A percentile compares a stretch with the other conserved stretches of the same genome.
Evolutionary conservation across 495 filamentous ascomycete genomes (phyloP).

Genomic region (Aspergillus biplanus): DNA sequence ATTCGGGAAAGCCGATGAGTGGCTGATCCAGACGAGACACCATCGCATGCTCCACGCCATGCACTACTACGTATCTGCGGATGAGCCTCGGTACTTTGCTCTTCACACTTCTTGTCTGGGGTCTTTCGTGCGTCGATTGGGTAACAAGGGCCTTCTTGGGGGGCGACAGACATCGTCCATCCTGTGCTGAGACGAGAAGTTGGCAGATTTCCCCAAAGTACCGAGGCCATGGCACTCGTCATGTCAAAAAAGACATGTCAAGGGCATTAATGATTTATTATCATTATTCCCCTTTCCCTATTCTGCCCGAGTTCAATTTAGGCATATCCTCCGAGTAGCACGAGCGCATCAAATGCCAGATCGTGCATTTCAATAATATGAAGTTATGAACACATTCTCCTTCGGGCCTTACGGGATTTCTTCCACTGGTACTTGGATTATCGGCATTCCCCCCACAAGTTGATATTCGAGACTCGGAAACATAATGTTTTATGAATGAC

Average conservation of each 20-base stretch:
- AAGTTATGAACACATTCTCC: too few relatives aligned
- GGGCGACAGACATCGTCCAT: too few relatives aligned
- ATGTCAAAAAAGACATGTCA: too few relatives aligned
- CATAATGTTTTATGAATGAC: neutral
- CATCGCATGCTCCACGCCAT: slow-evolving; percentile 19
- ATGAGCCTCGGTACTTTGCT: slow-evolving; percentile 33
- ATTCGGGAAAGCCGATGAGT: slow-evolving; percentile 13
- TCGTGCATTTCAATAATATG: neutral
- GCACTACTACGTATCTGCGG: slow-evolving; percentile 1
- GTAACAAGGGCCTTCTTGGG: too few relatives aligned
- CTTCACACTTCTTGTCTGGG: slow-evolving; percentile 7
- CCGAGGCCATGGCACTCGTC: slow-evolving; percentile 1
- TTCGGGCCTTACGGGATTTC: neutral
- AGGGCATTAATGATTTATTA: neutral
- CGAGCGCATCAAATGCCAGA: neutral
- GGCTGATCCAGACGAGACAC: slow-evolving; percentile 13
- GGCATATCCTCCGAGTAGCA: neutral
- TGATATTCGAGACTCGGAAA: neutral
- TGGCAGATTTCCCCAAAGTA: neutral
- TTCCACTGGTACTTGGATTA: neutral
- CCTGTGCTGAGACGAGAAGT: neutral
- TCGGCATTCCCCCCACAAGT: neutral
- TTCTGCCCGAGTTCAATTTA: neutral
- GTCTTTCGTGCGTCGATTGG: too few relatives aligned
- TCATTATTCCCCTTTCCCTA: neutral